phyloP scores from a whole-genome alignment of 2,329 filamentous ascomycete species.

The Fusarium haematococcum region DNA sequence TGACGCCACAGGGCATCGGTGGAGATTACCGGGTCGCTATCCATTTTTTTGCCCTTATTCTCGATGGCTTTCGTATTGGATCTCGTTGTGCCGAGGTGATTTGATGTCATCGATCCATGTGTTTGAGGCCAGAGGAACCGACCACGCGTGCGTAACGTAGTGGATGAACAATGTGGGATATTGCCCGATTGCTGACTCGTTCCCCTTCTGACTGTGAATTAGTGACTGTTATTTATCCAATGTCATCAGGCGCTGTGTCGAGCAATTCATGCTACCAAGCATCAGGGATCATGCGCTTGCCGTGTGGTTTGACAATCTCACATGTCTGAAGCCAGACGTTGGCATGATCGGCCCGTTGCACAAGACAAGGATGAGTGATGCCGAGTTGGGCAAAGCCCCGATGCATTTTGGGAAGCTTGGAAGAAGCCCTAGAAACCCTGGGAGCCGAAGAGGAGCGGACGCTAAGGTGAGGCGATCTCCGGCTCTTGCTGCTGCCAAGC shows the following conservation, averaged over 20 bases:
- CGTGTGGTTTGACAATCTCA: conserved; percentile 10
- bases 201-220: not conserved
- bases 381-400: conserved; percentile 22
- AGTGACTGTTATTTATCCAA: not conserved
- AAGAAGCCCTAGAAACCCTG: conserved; percentile 24
- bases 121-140: not conserved
- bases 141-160: conserved; percentile 4
- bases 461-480: conserved; percentile 31
- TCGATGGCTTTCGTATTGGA: not conserved
- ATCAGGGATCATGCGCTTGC: not conserved
- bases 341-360: conserved; percentile 24
- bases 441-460: conserved; percentile 24
- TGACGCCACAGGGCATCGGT: conserved; percentile 3
- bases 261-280: not conserved
- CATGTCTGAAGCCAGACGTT: conserved; percentile 17
- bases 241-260: not conserved
- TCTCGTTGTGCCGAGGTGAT: conserved; percentile 9
- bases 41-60: not conserved
- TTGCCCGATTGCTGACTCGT: not conserved
- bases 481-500: conserved; percentile 11
- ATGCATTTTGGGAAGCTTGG: conserved; percentile 14
- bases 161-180: not conserved
- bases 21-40: conserved; percentile 12
- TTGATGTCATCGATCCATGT: conserved; percentile 31
- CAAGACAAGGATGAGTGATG: conserved; percentile 16